These are phyloP conservation scores for Aspergillus mulundensis DNA, from an alignment of 495 filamentous ascomycete genomes.

Conservation along the genomic window DNA sequence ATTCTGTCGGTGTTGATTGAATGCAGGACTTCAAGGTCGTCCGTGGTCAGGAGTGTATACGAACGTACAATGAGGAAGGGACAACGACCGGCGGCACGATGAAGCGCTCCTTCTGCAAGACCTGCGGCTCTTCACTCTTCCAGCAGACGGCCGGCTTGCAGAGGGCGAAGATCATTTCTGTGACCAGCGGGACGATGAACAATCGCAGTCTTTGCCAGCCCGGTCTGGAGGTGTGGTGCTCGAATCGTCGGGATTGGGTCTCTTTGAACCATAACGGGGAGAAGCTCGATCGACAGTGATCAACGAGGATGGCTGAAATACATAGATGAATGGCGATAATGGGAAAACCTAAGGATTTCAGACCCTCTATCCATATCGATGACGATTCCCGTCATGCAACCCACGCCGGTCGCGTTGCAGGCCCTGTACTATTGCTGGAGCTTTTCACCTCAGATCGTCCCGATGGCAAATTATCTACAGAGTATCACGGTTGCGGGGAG, in stretches of 20 bases:
- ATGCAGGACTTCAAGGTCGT: neutral
- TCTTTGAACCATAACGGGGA: neutral
- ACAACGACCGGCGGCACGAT: slow-evolving; percentile 2
- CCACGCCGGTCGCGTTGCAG: too few species aligned
- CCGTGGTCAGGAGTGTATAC: neutral
- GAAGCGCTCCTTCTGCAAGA: slow-evolving; percentile 15
- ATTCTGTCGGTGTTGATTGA: neutral
- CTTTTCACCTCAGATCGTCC: too few species aligned
- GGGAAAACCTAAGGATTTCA: too few species aligned
- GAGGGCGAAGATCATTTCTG: neutral
- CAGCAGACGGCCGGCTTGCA: neutral
- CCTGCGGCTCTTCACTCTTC: slow-evolving; percentile 16
- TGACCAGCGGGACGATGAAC: slow-evolving; percentile 12
- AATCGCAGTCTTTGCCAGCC: slow-evolving; percentile 1
- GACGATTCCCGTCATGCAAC: too few species aligned
- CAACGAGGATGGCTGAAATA: too few species aligned
- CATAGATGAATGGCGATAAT: too few species aligned
- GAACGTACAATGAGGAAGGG: slow-evolving; percentile 4
- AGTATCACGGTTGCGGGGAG: too few species aligned
- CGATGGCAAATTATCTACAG: too few species aligned
- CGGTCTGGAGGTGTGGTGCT: neutral
- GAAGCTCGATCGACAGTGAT: neutral
- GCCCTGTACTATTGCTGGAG: too few species aligned
- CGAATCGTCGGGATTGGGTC: slow-evolving; percentile 8
- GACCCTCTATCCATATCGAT: too few species aligned